Percentiles rank a stretch among this genome's conserved stretches.
phyloP scores from a whole-genome alignment of 169 alveolate species.

The Amoebophrya sp. region DNA sequence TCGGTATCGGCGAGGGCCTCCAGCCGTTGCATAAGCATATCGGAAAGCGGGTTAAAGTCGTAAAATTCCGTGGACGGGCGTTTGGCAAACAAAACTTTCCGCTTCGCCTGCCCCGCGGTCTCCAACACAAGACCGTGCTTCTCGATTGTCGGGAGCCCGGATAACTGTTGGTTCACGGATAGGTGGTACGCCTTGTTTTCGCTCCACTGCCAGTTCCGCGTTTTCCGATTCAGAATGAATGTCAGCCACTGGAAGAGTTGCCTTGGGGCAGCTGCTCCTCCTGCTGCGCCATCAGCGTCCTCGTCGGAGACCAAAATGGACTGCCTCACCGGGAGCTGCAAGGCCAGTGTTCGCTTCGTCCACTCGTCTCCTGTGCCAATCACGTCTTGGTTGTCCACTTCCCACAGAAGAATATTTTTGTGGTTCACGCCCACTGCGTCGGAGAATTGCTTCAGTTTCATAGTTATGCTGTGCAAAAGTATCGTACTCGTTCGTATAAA shows the following conservation, averaged over 20 bases:
- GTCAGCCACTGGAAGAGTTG: neutral
- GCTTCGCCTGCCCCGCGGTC: neutral
- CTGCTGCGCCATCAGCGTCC: too few species aligned
- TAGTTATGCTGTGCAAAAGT: too few species aligned
- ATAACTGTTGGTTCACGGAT: neutral
- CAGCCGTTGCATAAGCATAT: too few species aligned
- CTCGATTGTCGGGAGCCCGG: neutral
- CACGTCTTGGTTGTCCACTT: neutral
- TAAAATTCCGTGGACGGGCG: neutral
- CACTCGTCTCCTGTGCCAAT: too few species aligned
- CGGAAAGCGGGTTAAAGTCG: neutral
- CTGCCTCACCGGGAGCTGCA: too few species aligned
- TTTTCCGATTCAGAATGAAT: neutral
- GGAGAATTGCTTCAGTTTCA: too few species aligned
- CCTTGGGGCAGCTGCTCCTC: too few species aligned
- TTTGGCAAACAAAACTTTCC: neutral
- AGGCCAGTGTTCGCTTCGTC: too few species aligned
- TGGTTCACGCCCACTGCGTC: neutral
- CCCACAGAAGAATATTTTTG: neutral
- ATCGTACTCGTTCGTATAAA: too few species aligned
- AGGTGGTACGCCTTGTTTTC: neutral
- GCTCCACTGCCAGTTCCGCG: neutral
- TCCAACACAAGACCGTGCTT: neutral
- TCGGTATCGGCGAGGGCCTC: too few species aligned
- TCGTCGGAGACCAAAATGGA: too few species aligned